Base-by-base conservation (phyloP, 495 filamentous ascomycete species). In the Xylaria longipes region DNA sequence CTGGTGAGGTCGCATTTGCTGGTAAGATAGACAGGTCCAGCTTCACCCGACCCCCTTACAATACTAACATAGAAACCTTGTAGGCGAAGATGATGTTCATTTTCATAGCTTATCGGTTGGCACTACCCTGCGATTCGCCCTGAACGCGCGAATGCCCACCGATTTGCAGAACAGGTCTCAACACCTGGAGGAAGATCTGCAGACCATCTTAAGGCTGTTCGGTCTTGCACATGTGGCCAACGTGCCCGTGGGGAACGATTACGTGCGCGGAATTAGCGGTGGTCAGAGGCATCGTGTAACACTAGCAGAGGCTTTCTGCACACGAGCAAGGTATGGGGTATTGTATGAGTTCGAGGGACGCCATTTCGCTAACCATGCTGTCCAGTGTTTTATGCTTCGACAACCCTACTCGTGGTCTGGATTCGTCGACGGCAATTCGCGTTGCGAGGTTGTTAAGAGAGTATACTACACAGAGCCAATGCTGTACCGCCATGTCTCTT, bases 171-270 rank as follows among this genome's bases (percentile, higher is more conserved):
- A 41, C 39, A 41, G 39, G 9, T 41, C 39, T 41, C 39, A 12
- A 8, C 39, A 41, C 5, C 39, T 41, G 9, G 39, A 41, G 39
- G 39, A 41, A 41, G 39, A 41, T 12, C 39, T 41, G 39, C 39
- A 41, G 9, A 41, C 39, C 39, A 89, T 91, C 60, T 92, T 41
- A 8, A 41, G 11, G 39, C 9, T 41, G 11, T 41, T 87, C 80
- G 79, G 89, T 20, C 93, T 87, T 31, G 78, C 78, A 14, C 94
- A 97, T 76, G 96, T 94, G 0, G 87, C 88, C 74, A 87, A 95
- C 74, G 97, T 95, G 0, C 85, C 90, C 31, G 94, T 98, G 20
- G 95, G 95, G 27, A 93, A 97, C 77, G 92, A 91, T 75, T 95
- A 90, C 72, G 87, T 95, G 17, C 89, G 94, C 37, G 91, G 91